phyloP scores from a whole-genome alignment of 73 alveolate genomes.

The Durusdinium trenchii region DNA sequence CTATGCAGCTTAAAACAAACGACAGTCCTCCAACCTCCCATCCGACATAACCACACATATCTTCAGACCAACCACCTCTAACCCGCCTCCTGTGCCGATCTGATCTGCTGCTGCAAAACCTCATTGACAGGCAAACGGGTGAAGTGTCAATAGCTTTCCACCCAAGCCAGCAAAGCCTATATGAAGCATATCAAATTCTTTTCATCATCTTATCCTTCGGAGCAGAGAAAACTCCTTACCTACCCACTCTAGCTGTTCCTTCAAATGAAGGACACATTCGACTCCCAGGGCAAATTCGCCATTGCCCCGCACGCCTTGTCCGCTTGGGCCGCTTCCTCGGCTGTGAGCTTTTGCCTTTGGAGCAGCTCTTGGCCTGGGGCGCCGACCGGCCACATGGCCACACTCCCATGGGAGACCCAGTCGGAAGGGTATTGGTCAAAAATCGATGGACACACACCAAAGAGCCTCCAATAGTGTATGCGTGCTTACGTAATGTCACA shows the following conservation, averaged over 20 bases:
- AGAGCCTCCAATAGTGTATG: no score
- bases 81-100: conserved; percentile 43
- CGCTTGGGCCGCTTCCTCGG: conserved; percentile 18
- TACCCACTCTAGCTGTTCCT: not conserved
- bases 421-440: no score
- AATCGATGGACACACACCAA: no score
- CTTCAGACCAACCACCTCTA: not conserved
- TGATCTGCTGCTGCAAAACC: conserved; percentile 45
- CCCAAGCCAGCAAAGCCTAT: no score
- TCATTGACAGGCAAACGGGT: not conserved
- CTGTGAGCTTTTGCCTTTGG: conserved; percentile 2
- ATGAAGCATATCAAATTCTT: not conserved
- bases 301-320: not conserved
- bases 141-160: not conserved
- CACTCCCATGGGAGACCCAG: no score
- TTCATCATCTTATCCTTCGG: no score
- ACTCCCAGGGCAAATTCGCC: not conserved
- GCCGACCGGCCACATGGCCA: not conserved
- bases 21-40: no score
- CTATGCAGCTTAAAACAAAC: no score
- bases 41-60: no score
- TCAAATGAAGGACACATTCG: not conserved
- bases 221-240: no score
- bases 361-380: conserved; percentile 14
- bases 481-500: no score